Evolutionary conservation across 768 basidiomycete genomes (phyloP).

Genomic region (Mycena rebaudengoi): DNA sequence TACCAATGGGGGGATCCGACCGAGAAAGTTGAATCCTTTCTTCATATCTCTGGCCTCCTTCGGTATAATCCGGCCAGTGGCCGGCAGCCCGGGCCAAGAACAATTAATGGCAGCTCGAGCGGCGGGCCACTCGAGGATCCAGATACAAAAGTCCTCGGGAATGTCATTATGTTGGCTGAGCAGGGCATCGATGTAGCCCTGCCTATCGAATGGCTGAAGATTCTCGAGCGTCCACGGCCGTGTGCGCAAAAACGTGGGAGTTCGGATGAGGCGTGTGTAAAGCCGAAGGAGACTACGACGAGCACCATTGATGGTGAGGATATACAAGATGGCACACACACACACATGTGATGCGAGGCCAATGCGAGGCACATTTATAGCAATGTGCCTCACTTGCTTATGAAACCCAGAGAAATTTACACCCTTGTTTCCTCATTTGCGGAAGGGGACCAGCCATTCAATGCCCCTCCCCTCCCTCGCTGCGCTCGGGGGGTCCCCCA

Average conservation of each 20-base stretch:
- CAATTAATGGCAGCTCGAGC: not conserved
- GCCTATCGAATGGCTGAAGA: not conserved
- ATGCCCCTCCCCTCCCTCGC: too few species aligned
- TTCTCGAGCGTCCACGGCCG: not conserved
- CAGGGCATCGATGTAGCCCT: not conserved
- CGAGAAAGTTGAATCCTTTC: not conserved
- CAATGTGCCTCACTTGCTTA: too few species aligned
- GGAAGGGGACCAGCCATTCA: too few species aligned
- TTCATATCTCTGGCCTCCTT: not conserved
- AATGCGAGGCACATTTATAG: too few species aligned
- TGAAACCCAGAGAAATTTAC: too few species aligned
- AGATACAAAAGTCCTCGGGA: not conserved
- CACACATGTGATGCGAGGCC: too few species aligned
- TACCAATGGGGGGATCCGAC: not conserved
- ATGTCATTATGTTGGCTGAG: not conserved
- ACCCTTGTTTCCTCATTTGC: too few species aligned
- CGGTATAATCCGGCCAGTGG: not conserved
- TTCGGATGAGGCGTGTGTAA: not conserved
- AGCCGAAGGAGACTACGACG: not conserved
- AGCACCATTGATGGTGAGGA: not conserved
- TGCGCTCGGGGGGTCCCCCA: too few species aligned
- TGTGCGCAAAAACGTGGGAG: not conserved
- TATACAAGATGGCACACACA: too few species aligned
- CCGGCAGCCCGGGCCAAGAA: not conserved
- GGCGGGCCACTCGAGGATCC: slow-evolving; percentile 6